A percentile compares a stretch with the other conserved stretches of the same genome.
Conservation (phyloP, 768 basidiomycete species). For the Lyophyllum atratum region DNA sequence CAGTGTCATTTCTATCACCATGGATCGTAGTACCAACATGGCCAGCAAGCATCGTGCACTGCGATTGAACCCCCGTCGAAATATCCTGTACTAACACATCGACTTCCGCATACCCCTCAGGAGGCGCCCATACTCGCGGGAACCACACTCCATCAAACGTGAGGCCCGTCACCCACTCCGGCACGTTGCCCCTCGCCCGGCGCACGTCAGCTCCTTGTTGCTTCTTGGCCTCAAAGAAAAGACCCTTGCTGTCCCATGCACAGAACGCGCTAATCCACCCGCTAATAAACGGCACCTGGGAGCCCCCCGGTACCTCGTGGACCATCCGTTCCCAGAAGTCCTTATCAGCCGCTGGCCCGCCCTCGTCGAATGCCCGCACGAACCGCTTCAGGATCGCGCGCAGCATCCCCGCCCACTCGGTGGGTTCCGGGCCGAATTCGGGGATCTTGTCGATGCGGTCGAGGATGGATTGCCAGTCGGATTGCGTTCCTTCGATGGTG, state of each 20-base stretch:
- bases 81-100: not conserved
- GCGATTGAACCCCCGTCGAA: not conserved
- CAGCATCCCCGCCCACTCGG: conserved; percentile 40
- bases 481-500: conserved; percentile 28
- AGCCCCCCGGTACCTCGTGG: conserved; percentile 11
- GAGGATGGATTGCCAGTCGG: conserved; percentile 1
- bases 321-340: conserved; percentile 40
- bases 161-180: not conserved
- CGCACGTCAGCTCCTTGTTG: not conserved
- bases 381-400: conserved; percentile 39
- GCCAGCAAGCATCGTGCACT: not conserved
- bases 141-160: not conserved
- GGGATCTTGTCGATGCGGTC: conserved; percentile 38
- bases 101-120: not conserved
- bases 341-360: conserved; percentile 22
- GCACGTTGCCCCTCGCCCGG: not conserved
- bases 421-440: conserved; percentile 32
- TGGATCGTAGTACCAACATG: not conserved
- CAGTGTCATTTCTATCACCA: not conserved
- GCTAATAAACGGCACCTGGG: conserved; percentile 27
- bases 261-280: conserved; percentile 44
- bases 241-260: conserved; percentile 15
- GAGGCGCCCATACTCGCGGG: not conserved
- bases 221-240: not conserved
- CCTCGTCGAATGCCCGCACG: conserved; percentile 34